These are phyloP conservation scores for Penicillium sp. DNA, from an alignment of 2,329 filamentous ascomycete species.

Conservation along the genomic window DNA sequence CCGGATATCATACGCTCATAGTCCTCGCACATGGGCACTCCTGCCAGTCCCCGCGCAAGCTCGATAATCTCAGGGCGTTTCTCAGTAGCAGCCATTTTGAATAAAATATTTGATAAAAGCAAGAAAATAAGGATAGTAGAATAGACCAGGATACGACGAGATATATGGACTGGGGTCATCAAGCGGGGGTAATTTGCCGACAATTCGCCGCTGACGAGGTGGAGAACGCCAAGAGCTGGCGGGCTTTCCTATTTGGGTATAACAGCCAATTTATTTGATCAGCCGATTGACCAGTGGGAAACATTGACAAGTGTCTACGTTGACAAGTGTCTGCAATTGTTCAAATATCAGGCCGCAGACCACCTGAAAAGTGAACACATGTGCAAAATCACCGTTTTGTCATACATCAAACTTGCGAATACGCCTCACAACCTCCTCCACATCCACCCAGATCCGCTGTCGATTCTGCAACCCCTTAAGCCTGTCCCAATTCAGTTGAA, in stretches of 20 bases:
- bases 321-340: background rate
- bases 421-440: slow-evolving; percentile 40
- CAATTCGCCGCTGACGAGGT: background rate
- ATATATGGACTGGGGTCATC: background rate
- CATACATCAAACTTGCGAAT: slow-evolving; percentile 17
- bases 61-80: slow-evolving; percentile 34
- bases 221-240: background rate
- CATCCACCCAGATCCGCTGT: slow-evolving; percentile 21
- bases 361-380: too few relatives aligned
- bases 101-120: background rate
- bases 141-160: background rate
- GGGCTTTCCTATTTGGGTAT: slow-evolving; percentile 3
- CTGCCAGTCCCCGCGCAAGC: slow-evolving; percentile 26
- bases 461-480: slow-evolving; percentile 27
- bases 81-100: slow-evolving; percentile 24
- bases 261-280: background rate
- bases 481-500: slow-evolving; percentile 16
- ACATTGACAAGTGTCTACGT: background rate
- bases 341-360: background rate
- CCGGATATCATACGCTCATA: slow-evolving; percentile 39
- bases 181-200: slow-evolving; percentile 2
- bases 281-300: background rate
- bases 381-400: too few relatives aligned
- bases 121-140: background rate
- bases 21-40: slow-evolving; percentile 33